Evolutionary conservation across 805 yeast species (phyloP).

Genomic region (Scheffersomyces ergatensis): DNA sequence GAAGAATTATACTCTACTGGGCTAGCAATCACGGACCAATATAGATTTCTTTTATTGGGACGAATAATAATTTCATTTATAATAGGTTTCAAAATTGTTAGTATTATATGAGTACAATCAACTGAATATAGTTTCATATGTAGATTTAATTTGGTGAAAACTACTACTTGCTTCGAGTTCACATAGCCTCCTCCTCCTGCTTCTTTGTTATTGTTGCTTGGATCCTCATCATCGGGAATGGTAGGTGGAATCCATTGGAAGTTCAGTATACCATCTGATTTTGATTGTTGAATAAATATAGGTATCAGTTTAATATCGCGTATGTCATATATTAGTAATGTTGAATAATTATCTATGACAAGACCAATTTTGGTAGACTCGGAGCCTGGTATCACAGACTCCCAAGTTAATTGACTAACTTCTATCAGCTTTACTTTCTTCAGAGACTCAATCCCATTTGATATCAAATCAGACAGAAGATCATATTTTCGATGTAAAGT

Average conservation of each 20-base stretch:
- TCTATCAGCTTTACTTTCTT: neutral
- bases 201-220: constrained; percentile 4
- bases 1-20: constrained; percentile 17
- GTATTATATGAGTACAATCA: constrained; percentile 29
- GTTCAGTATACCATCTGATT: constrained; percentile 24
- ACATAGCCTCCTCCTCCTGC: constrained; percentile 25
- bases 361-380: constrained; percentile 30
- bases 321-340: constrained; percentile 23
- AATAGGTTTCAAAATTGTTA: constrained; percentile 33
- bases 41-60: constrained; percentile 11
- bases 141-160: constrained; percentile 24
- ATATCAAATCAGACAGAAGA: neutral
- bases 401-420: constrained; percentile 21
- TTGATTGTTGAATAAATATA: constrained; percentile 27
- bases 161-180: constrained; percentile 30
- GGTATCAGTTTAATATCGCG: constrained; percentile 17
- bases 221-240: neutral
- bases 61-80: constrained; percentile 13
- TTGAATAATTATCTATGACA: constrained; percentile 13
- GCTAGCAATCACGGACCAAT: constrained; percentile 33
- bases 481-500: neutral
- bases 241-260: constrained; percentile 35
- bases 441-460: neutral
- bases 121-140: constrained; percentile 34
- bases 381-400: constrained; percentile 7